These are phyloP conservation scores for Thelonectria rubi DNA, from an alignment of 2,329 filamentous ascomycete genomes.

Conservation along the genomic window DNA sequence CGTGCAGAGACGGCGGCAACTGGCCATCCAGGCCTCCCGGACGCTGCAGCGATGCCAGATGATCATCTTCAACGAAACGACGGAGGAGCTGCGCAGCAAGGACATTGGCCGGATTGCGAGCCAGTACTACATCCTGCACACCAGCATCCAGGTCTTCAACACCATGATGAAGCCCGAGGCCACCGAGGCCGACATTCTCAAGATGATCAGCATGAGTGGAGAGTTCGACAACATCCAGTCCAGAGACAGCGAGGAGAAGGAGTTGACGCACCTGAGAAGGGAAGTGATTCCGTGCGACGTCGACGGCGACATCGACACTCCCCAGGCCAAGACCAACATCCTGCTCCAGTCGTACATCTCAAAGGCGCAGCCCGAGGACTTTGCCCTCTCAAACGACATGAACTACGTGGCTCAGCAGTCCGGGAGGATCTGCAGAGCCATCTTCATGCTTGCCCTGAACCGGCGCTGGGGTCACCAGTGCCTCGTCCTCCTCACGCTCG, in stretches of 20 bases:
- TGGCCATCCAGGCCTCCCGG: constrained; percentile 88
- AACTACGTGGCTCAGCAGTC: constrained; percentile 97
- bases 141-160: constrained; percentile 96
- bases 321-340: constrained; percentile 95
- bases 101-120: constrained; percentile 97
- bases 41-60: constrained; percentile 94
- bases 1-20: constrained; percentile 82
- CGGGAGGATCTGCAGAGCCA: constrained; percentile 88
- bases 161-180: constrained; percentile 87
- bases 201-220: constrained; percentile 97
- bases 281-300: constrained; percentile 81
- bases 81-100: constrained; percentile 91
- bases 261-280: constrained; percentile 78
- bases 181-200: constrained; percentile 90
- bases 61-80: constrained; percentile 97
- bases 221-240: constrained; percentile 98
- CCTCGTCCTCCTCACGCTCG: constrained; percentile 86
- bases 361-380: constrained; percentile 86
- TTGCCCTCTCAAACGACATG: constrained; percentile 89
- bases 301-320: constrained; percentile 72
- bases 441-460: constrained; percentile 98
- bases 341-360: constrained; percentile 95
- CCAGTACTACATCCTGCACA: constrained; percentile 94
- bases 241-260: constrained; percentile 87
- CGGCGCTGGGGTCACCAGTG: constrained; percentile 96